Conservation (phyloP, 257 asterid genomes). For the Orobanche coerulescens region DNA sequence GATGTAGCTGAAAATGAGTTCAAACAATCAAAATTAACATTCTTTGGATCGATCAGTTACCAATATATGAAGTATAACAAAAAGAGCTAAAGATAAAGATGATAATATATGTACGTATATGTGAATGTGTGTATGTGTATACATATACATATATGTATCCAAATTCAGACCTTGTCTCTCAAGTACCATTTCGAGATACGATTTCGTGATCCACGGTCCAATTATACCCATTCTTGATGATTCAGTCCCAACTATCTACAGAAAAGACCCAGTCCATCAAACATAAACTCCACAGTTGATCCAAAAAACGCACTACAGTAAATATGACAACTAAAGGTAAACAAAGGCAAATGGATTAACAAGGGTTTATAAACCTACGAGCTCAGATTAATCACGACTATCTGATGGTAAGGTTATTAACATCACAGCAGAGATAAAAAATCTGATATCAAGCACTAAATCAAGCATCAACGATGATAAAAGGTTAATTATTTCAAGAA, state of each 20-base stretch:
- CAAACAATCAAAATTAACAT: neutral
- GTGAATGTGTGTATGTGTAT: neutral
- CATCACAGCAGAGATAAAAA: neutral
- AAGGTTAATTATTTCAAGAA: neutral
- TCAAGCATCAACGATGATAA: neutral
- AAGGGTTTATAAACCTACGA: neutral
- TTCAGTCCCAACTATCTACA: conserved; percentile 82
- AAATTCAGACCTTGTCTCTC: conserved; percentile 75
- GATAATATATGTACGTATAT: neutral
- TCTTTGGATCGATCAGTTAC: neutral
- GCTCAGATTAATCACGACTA: neutral
- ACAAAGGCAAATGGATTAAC: neutral
- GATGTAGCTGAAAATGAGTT: conserved; percentile 16
- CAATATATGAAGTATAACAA: conserved; percentile 5
- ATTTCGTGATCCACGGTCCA: conserved; percentile 97
- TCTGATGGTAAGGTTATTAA: neutral
- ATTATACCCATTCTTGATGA: conserved; percentile 76
- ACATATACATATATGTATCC: neutral
- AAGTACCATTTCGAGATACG: conserved; percentile 94
- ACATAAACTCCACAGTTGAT: conserved; percentile 21
- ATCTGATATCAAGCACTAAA: neutral
- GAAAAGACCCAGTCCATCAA: conserved; percentile 27
- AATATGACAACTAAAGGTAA: conserved; percentile 11
- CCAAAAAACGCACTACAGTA: neutral
- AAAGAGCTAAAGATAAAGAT: conserved; percentile 14